Conservation (phyloP, 2,329 filamentous ascomycete species). For the Fusarium sororula region DNA sequence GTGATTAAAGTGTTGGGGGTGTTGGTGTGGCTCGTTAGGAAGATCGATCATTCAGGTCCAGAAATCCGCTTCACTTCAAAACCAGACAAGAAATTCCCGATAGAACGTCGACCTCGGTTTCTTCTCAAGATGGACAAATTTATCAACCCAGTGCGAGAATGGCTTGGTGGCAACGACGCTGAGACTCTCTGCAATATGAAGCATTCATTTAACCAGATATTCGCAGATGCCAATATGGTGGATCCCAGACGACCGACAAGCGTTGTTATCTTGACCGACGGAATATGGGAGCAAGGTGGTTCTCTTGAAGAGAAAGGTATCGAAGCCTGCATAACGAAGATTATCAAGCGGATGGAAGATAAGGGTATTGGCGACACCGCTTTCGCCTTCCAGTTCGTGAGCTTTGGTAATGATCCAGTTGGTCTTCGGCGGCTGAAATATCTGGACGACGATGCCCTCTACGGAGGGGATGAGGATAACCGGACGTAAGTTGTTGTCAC, state of each 20-base stretch:
- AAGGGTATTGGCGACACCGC: neutral
- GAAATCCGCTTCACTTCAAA: slow-evolving; percentile 23
- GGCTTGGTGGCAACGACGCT: neutral
- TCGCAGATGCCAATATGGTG: neutral
- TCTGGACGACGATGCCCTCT: slow-evolving; percentile 10
- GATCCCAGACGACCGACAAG: neutral
- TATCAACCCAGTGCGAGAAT: neutral
- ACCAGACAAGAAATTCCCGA: neutral
- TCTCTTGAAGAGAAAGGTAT: neutral
- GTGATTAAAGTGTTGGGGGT: neutral
- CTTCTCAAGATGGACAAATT: neutral
- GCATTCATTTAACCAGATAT: neutral
- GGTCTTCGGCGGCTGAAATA: slow-evolving; percentile 3
- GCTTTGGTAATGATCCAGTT: slow-evolving; percentile 11
- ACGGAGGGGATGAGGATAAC: neutral
- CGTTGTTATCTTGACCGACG: slow-evolving; percentile 22
- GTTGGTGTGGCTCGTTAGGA: slow-evolving; percentile 7
- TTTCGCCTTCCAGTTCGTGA: slow-evolving; percentile 24
- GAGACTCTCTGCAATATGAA: slow-evolving; percentile 17
- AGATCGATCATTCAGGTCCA: neutral
- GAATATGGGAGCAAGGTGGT: neutral
- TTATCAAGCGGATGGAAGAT: neutral
- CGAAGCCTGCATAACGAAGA: neutral
- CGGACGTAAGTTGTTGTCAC: neutral
- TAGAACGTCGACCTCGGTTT: no score